These are phyloP conservation scores for Myrica gale DNA, from an alignment of 306 rosid species.

Conservation along the genomic window DNA sequence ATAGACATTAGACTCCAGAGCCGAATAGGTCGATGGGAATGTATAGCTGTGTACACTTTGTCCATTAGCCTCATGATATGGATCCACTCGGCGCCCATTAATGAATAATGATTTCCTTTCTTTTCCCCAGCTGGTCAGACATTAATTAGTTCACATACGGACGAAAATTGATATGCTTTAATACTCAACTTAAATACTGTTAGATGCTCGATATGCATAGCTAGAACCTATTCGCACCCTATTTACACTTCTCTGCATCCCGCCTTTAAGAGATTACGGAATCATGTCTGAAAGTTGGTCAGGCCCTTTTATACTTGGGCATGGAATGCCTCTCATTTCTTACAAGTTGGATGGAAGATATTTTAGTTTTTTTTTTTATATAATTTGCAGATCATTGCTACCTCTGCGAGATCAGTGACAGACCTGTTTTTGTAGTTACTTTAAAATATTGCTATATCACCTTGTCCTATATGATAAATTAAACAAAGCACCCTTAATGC, in stretches of 20 bases:
- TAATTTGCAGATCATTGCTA: background rate
- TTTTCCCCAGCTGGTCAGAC: background rate
- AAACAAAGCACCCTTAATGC: slow-evolving; percentile 1
- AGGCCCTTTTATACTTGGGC: background rate
- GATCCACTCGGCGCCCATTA: background rate
- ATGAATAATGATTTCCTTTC: background rate
- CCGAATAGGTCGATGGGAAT: too few relatives aligned
- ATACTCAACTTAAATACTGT: background rate
- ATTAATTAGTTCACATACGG: background rate
- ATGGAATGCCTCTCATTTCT: background rate
- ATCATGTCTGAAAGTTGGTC: slow-evolving; percentile 4
- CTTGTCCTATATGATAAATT: background rate
- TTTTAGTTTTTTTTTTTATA: background rate
- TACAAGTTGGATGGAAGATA: background rate
- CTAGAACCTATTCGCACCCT: background rate
- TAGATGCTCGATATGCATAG: background rate
- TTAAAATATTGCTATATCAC: background rate
- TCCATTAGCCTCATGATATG: background rate
- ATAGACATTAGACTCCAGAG: background rate
- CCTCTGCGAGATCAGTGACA: background rate
- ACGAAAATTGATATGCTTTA: slow-evolving; percentile 1
- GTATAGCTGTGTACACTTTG: background rate
- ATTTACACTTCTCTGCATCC: slow-evolving; percentile 4
- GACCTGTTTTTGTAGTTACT: background rate
- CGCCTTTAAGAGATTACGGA: slow-evolving; percentile 7